Percentiles rank a stretch among this genome's conserved stretches.
Conservation (phyloP, 1,284 basidiomycete species). For the Fomitopsis pinicola region DNA sequence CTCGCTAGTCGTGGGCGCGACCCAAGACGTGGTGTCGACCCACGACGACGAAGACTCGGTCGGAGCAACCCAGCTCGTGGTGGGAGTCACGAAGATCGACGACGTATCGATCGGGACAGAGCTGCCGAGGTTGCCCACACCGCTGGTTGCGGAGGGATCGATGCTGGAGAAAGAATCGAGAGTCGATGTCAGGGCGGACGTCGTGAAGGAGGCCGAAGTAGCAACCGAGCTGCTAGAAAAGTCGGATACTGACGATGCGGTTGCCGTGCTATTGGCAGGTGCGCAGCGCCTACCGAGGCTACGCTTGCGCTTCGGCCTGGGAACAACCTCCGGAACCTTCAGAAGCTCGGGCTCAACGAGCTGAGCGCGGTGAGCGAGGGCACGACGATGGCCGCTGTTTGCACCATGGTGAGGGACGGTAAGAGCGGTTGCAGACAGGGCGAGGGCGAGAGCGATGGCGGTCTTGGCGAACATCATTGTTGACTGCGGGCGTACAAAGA, state of each 20-base stretch:
- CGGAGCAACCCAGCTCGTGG: slow-evolving; percentile 5
- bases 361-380: slow-evolving; percentile 28
- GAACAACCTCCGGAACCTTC: slow-evolving; percentile 19
- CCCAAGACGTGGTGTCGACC: not conserved
- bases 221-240: not conserved
- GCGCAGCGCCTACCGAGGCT: slow-evolving; percentile 22
- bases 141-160: slow-evolving; percentile 8
- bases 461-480: slow-evolving; percentile 45
- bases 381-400: slow-evolving; percentile 32
- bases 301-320: slow-evolving; percentile 22
- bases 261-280: slow-evolving; percentile 13
- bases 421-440: slow-evolving; percentile 40
- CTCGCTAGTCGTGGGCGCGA: slow-evolving; percentile 20
- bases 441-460: slow-evolving; percentile 42
- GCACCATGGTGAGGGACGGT: slow-evolving; percentile 39
- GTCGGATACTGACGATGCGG: slow-evolving; percentile 11
- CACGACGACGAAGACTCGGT: not conserved
- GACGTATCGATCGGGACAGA: slow-evolving; percentile 7
- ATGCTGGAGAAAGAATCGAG: slow-evolving; percentile 11
- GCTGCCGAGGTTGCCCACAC: slow-evolving; percentile 9
- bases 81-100: not conserved
- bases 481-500: slow-evolving; percentile 11
- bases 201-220: not conserved
- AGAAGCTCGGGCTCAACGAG: slow-evolving; percentile 26
- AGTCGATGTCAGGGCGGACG: slow-evolving; percentile 2